Percentiles rank a stretch among this genome's conserved stretches.
These are phyloP conservation scores for Fusarium verrucosum DNA, from an alignment of 2,329 filamentous ascomycete species.

Conservation along the genomic window DNA sequence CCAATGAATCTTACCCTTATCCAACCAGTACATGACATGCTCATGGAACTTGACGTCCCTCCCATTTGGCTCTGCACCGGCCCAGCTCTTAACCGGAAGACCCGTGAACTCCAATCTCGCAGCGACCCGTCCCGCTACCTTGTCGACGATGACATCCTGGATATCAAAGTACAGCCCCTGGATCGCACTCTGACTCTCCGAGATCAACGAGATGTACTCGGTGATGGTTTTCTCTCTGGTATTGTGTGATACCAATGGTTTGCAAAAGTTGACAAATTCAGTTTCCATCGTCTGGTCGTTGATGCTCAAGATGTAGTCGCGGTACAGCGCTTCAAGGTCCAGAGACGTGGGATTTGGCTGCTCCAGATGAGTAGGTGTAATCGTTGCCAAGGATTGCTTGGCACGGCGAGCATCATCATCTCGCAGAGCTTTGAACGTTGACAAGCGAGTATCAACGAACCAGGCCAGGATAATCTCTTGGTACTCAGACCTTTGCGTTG, in stretches of 20 bases:
- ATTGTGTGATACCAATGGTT: conserved; percentile 4
- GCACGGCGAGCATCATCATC: not conserved
- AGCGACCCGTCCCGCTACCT: not conserved
- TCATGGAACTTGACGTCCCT: conserved; percentile 25
- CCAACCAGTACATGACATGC: conserved; percentile 35
- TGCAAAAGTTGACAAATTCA: not conserved
- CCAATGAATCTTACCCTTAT: conserved; percentile 6
- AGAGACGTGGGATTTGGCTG: not conserved
- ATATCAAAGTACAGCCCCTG: conserved; percentile 8
- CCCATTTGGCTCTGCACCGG: not conserved
- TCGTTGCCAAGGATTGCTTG: not conserved
- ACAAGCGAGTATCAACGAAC: conserved; percentile 10
- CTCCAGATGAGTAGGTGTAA: not conserved
- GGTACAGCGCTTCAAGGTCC: not conserved
- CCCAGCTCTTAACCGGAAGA: not conserved
- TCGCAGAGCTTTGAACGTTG: not conserved
- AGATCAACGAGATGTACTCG: conserved; percentile 22
- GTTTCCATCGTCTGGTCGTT: conserved; percentile 18
- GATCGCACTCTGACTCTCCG: conserved; percentile 12
- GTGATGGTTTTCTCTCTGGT: not conserved
- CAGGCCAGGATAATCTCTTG: conserved; percentile 17
- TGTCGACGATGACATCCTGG: conserved; percentile 6
- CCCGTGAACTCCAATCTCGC: conserved; percentile 26
- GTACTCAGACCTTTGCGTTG: no score
- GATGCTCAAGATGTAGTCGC: conserved; percentile 18